Conservation (phyloP, 1,284 basidiomycete species). For the Xanthoconium separans region DNA sequence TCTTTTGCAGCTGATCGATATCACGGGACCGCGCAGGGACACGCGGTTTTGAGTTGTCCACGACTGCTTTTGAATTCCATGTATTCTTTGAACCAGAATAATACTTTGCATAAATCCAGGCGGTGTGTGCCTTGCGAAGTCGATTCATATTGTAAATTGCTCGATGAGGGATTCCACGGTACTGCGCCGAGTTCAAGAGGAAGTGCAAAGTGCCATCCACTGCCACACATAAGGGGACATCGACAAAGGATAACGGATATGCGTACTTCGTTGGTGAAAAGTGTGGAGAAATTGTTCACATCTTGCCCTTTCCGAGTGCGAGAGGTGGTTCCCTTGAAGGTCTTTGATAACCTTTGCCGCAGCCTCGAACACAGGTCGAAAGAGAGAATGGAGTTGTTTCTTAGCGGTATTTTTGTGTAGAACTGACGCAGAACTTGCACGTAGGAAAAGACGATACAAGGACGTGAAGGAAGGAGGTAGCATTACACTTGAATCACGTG, state of each 20-base stretch:
- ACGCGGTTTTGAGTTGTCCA: slow-evolving; percentile 23
- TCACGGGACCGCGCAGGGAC: slow-evolving; percentile 7
- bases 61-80: slow-evolving; percentile 47
- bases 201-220: slow-evolving; percentile 60
- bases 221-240: slow-evolving; percentile 15
- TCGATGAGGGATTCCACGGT: slow-evolving; percentile 60
- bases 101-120: slow-evolving; percentile 25
- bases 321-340: slow-evolving; percentile 35
- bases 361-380: slow-evolving; percentile 54
- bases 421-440: slow-evolving; percentile 60
- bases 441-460: slow-evolving; percentile 62
- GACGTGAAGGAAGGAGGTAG: slow-evolving; percentile 56
- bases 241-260: neutral
- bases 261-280: slow-evolving; percentile 52
- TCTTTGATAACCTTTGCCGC: slow-evolving; percentile 46
- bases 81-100: slow-evolving; percentile 21
- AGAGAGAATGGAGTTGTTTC: slow-evolving; percentile 47
- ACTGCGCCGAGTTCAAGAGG: slow-evolving; percentile 52
- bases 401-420: slow-evolving; percentile 49
- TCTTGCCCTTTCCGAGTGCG: slow-evolving; percentile 29
- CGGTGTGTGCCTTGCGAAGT: slow-evolving; percentile 33
- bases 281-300: slow-evolving; percentile 43
- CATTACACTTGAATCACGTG: slow-evolving; percentile 10
- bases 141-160: slow-evolving; percentile 51
- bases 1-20: slow-evolving; percentile 14